phyloP scores from a whole-genome alignment of 2,329 filamentous ascomycete genomes.

The Fusarium decemcellulare region DNA sequence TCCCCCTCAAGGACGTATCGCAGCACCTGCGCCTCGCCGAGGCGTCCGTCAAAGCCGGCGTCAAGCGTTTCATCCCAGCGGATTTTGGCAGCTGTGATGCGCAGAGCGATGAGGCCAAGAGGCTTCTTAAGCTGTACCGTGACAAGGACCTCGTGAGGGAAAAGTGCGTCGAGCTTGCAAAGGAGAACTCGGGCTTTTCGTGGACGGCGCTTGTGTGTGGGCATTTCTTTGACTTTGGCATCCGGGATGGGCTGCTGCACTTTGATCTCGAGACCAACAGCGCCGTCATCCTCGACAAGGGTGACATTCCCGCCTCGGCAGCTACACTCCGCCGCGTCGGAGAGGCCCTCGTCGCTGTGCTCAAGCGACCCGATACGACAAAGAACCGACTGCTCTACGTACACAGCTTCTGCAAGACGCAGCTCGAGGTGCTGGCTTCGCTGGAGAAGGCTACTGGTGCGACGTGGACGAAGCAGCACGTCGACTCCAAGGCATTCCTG shows the following conservation, averaged over 20 bases:
- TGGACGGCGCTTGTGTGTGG: constrained; percentile 65
- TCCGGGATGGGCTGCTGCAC: constrained; percentile 52
- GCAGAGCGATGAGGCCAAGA: constrained; percentile 52
- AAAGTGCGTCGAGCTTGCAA: constrained; percentile 49
- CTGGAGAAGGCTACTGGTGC: constrained; percentile 65
- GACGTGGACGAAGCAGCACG: constrained; percentile 52
- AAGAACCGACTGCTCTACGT: constrained; percentile 65
- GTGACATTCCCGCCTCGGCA: constrained; percentile 62
- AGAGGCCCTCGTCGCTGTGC: constrained; percentile 63
- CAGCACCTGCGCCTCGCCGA: constrained; percentile 65
- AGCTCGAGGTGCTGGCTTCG: constrained; percentile 61
- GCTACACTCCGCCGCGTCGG: constrained; percentile 66
- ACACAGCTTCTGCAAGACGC: constrained; percentile 62
- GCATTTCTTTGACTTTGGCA: constrained; percentile 65
- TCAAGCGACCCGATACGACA: constrained; percentile 65
- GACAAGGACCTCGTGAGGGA: constrained; percentile 52
- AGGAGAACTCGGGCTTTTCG: constrained; percentile 58
- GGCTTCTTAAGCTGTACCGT: constrained; percentile 51
- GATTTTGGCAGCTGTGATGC: constrained; percentile 65
- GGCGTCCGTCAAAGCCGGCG: constrained; percentile 70
- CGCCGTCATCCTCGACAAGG: constrained; percentile 65
- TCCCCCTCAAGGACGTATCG: constrained; percentile 60
- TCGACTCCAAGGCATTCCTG: constrained; percentile 58
- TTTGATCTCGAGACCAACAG: constrained; percentile 61
- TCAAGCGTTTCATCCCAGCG: constrained; percentile 73